Base-by-base conservation (phyloP, 2,329 filamentous ascomycete species). In the Neonectria magnoliae region DNA sequence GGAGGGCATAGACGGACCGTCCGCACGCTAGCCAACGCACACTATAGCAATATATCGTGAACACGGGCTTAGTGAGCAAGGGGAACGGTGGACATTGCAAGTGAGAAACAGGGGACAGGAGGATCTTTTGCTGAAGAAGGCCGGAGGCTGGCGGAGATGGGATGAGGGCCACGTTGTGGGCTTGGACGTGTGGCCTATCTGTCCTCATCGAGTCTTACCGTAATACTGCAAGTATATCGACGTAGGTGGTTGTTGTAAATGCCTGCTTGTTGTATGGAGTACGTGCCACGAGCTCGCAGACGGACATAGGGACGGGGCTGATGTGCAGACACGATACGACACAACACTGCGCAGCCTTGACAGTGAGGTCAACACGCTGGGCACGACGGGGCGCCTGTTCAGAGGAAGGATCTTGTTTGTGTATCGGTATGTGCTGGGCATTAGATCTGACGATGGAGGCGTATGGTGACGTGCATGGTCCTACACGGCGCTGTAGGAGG, bases 401-500 rank as follows among this genome's bases (percentile, higher is more conserved):
- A 29, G 20, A 60, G 14, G 29, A 22, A 36, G 44, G 55, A 13
- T 22, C 16, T 20, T 51, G 48, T 5, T 10, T 14, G 38, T 18
- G 20, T 60, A 50, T 50, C 27, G 11, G 7, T 14, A 20, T 11
- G 27, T 56, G 56, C 56, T 48, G 45, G 60, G 18, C 9, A 10
- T 9, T 29, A 57, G 50, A 54, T 45, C 50, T 60, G 33, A 62
- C 57, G 71, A 58, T 51, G 67, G 42, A 56, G 22, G 31, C 47
- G 44, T 61, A 18, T 47, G 66, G 70, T 73, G 71, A 74, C 70
- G 67, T 74, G 71, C 71, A 73, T 73, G 63, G 66, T 60, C 52
- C 36, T n/a, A 57, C 55, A 63, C 47, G 22, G 54, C 68, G 45
- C 53, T 68, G 61, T 38, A 41, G 53, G 68, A 68, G 62, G 58